Percentiles rank a stretch among this genome's conserved stretches.
Evolutionary conservation across 495 filamentous ascomycete species (phyloP).

Genomic region (Trichoderma gamsii): DNA sequence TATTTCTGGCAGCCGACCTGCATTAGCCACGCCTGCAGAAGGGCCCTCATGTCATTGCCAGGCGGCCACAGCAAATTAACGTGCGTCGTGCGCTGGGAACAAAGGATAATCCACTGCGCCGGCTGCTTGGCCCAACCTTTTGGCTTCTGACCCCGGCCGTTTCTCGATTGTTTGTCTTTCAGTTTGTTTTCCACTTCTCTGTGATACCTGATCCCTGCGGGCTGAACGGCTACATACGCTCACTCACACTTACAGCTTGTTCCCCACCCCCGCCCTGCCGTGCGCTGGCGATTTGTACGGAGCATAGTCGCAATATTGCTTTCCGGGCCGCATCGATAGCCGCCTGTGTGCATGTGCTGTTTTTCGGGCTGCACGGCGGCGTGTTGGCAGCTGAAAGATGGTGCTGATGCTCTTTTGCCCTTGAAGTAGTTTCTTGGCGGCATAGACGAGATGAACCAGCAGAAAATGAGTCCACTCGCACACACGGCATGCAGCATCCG

Average conservation of each 20-base stretch:
- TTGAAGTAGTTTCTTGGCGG: background rate
- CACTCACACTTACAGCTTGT: background rate
- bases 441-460: background rate
- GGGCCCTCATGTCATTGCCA: background rate
- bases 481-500: background rate
- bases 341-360: background rate
- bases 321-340: background rate
- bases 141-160: background rate
- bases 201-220: background rate
- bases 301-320: background rate
- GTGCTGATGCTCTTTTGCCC: background rate
- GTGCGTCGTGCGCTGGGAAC: background rate
- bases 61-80: background rate
- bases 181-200: background rate
- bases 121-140: background rate
- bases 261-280: background rate
- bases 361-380: background rate
- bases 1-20: conserved; percentile 13
- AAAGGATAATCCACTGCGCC: background rate
- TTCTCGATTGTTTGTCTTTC: background rate
- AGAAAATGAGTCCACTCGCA: background rate
- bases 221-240: background rate
- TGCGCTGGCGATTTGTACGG: background rate
- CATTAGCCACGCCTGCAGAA: background rate
- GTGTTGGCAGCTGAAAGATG: conserved; percentile 8